Evolutionary conservation across 768 basidiomycete genomes (phyloP), one percentile per base, ranked within the genome.

Genomic region (Russula brevipes): DNA sequence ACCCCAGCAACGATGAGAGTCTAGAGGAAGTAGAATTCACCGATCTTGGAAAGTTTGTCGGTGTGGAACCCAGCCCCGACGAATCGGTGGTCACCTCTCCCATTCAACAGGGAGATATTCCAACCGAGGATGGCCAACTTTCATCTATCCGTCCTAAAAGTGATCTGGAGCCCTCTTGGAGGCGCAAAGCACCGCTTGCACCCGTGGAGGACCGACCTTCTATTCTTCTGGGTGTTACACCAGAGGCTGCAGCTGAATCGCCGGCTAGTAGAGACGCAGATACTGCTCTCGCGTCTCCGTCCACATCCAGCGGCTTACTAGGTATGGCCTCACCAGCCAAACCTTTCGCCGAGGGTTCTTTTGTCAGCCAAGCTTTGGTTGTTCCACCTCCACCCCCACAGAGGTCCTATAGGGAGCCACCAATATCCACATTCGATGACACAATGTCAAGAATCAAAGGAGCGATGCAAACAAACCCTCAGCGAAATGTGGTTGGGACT

Each of bases 381-480:
- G 55, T 55, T 12, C 56, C 66, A 14, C 35, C 54, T n/a, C 54
- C 35, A 38, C 51, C 59, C 30, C 38, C 55, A 5, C 64, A 64
- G 54, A 69, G 70, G 30, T 70, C 74, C 4, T 82, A 75, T 66
- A 75, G 79, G 49, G 81, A 84, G 54, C 78, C 77, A 19, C 74
- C 81, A 36, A 89, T 91, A 84, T 86, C 89, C 2, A 82, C 89
- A 17, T 74, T 93, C 65, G 85, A 90, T 70, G 89, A 94, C 70
- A 82, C 85, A 33, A 91, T 94, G 82, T 89, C 88, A 6, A 83
- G 91, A 46, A 92, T 94, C 70, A 93, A 87, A 70, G 91, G 89
- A 38, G 91, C 86, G 14, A 70, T 94, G 60, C 81, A 84, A 70
- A 81, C 79, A 36, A 88, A 88, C 84, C 87, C 72, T 17, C 59